A percentile compares a stretch with the other conserved stretches of the same genome.
Conservation (phyloP, 2,329 filamentous ascomycete species). For the Diplodia sapinea region DNA sequence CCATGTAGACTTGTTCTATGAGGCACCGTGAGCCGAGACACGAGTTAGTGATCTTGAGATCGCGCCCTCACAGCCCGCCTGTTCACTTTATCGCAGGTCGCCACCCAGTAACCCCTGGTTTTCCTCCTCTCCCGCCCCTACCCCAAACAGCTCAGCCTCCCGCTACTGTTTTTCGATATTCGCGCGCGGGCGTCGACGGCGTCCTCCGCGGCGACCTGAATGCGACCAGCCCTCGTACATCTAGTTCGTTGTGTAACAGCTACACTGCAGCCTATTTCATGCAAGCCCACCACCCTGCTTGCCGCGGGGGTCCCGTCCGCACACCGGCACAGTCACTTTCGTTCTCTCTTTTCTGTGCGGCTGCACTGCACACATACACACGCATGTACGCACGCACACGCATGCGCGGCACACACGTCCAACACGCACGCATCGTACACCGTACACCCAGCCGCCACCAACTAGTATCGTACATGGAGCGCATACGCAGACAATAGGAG, state of each 20-base stretch:
- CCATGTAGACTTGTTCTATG: no score
- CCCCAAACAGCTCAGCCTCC: neutral
- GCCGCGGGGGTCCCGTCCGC: neutral
- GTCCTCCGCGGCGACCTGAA: slow-evolving; percentile 11
- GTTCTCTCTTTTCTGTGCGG: neutral
- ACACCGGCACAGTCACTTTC: neutral
- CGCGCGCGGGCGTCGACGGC: neutral
- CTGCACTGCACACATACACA: neutral
- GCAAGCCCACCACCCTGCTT: neutral
- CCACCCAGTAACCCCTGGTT: neutral
- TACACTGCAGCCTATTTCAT: slow-evolving; percentile 16
- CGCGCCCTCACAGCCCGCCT: neutral
- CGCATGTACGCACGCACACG: neutral
- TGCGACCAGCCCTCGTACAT: slow-evolving; percentile 9
- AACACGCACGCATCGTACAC: neutral
- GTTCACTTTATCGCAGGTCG: neutral
- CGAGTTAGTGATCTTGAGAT: neutral
- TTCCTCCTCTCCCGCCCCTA: neutral
- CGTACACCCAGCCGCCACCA: neutral
- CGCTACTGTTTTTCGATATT: slow-evolving; percentile 5
- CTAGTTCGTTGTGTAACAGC: slow-evolving; percentile 2
- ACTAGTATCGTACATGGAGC: neutral
- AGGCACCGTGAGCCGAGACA: neutral
- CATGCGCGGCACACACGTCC: neutral
- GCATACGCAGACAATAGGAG: slow-evolving; percentile 1